Evolutionary conservation across 768 basidiomycete species (phyloP).

Genomic region (Tephrocybe sp.): DNA sequence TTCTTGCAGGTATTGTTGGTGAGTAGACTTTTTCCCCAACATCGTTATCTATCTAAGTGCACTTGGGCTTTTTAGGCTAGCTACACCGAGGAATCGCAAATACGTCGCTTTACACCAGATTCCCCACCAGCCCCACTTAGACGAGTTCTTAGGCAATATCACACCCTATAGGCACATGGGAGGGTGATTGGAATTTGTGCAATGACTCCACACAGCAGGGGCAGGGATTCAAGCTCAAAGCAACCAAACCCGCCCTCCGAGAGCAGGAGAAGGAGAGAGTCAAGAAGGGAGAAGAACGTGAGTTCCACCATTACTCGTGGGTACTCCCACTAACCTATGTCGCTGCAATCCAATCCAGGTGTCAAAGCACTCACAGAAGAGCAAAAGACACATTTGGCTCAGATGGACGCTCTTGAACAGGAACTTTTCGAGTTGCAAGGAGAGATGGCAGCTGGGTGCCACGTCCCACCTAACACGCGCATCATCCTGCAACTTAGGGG

Average conservation of each 20-base stretch:
- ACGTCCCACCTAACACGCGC: conserved; percentile 28
- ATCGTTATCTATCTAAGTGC: background rate
- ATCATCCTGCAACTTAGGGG: conserved; percentile 13
- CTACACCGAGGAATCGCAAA: conserved; percentile 10
- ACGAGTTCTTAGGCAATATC: conserved; percentile 5
- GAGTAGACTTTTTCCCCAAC: background rate
- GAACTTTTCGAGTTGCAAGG: conserved; percentile 75
- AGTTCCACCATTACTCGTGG: background rate
- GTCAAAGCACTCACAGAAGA: conserved; percentile 39
- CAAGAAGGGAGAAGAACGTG: conserved; percentile 11
- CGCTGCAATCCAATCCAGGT: conserved; percentile 30
- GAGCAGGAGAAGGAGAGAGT: conserved; percentile 11
- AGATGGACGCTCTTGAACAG: conserved; percentile 76
- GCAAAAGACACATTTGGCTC: conserved; percentile 39
- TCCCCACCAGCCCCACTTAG: conserved; percentile 1
- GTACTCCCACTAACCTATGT: background rate
- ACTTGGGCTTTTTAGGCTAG: conserved; percentile 5
- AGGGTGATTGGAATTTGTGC: background rate
- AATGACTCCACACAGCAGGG: background rate
- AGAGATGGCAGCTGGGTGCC: conserved; percentile 72
- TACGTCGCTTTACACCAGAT: background rate
- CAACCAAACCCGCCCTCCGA: background rate
- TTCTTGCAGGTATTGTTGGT: conserved; percentile 13
- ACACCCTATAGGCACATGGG: background rate
- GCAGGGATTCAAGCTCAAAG: background rate